These are phyloP conservation scores for Oryza longistaminata DNA, from an alignment of 176 grass and related monocot species.

Conservation along the genomic window DNA sequence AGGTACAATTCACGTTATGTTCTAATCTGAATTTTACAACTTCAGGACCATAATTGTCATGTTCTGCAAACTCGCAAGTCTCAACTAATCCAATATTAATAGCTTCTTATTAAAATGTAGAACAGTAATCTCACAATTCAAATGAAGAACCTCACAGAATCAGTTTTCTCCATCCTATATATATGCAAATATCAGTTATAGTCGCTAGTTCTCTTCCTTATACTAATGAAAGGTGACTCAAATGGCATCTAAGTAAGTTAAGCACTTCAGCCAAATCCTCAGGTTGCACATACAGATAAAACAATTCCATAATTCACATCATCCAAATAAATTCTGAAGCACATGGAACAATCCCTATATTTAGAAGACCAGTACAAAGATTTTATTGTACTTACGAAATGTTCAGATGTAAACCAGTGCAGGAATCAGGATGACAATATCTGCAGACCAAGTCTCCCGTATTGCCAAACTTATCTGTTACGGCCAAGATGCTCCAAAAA, in stretches of 20 bases:
- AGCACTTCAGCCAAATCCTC: background rate
- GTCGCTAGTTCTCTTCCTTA: background rate
- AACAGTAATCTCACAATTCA: background rate
- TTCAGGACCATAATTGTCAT: background rate
- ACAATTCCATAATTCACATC: background rate
- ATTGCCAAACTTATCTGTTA: background rate
- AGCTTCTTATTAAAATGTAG: background rate
- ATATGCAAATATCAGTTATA: background rate
- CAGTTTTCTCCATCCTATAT: background rate
- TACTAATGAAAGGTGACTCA: background rate
- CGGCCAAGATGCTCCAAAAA: background rate
- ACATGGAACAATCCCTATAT: background rate
- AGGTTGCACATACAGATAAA: background rate
- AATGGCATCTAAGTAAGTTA: background rate
- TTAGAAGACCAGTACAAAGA: background rate
- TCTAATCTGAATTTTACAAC: background rate
- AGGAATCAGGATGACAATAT: background rate
- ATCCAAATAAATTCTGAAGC: constrained; percentile 21
- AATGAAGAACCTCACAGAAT: background rate
- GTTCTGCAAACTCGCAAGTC: background rate
- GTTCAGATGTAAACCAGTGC: background rate
- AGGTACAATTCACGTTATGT: background rate
- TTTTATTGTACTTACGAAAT: background rate
- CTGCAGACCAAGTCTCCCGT: background rate
- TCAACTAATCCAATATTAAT: background rate